Percentiles rank a stretch among this genome's conserved stretches.
phyloP scores from a whole-genome alignment of 352 stramenopile species.

The Pythium myriotylum region DNA sequence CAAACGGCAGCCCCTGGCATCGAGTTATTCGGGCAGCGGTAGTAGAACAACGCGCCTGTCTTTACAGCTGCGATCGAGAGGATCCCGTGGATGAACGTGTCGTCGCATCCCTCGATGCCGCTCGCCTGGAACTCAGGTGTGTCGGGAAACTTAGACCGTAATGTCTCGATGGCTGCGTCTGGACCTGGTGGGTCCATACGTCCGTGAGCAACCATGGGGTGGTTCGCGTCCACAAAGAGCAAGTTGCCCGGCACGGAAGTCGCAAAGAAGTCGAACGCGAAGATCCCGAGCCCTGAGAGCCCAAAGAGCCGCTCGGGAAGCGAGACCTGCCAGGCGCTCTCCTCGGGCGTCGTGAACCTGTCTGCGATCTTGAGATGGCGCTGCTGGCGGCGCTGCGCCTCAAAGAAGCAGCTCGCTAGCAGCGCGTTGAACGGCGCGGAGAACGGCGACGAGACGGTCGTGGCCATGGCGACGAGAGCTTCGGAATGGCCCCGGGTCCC shows the following conservation, averaged over 20 bases:
- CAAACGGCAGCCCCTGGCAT: conserved; percentile 18
- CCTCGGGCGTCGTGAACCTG: conserved; percentile 4
- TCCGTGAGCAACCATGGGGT: conserved; percentile 23
- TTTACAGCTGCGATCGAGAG: conserved; percentile 21
- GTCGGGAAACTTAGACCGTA: conserved; percentile 14
- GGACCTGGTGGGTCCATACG: conserved; percentile 4
- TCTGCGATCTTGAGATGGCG: conserved; percentile 22
- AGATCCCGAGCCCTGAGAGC: conserved; percentile 20
- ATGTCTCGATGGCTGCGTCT: conserved; percentile 11
- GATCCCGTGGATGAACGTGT: conserved; percentile 20
- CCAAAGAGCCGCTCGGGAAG: conserved; percentile 22
- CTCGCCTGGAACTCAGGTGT: conserved; percentile 16
- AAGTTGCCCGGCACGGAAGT: conserved; percentile 18
- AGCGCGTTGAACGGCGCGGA: conserved; percentile 17
- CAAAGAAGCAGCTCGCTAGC: conserved; percentile 22
- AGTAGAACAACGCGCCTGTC: conserved; percentile 30
- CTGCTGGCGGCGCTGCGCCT: conserved; percentile 24
- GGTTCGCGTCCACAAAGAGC: conserved; percentile 20
- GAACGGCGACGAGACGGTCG: neutral
- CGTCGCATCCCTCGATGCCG: conserved; percentile 10
- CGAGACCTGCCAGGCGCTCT: conserved; percentile 23
- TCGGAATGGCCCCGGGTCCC: neutral
- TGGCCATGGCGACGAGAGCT: neutral
- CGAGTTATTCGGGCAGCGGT: conserved; percentile 22
- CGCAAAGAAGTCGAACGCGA: conserved; percentile 24